Evolutionary conservation across 345 rosid genomes (phyloP).

Genomic region (Atalantia buxifolia): DNA sequence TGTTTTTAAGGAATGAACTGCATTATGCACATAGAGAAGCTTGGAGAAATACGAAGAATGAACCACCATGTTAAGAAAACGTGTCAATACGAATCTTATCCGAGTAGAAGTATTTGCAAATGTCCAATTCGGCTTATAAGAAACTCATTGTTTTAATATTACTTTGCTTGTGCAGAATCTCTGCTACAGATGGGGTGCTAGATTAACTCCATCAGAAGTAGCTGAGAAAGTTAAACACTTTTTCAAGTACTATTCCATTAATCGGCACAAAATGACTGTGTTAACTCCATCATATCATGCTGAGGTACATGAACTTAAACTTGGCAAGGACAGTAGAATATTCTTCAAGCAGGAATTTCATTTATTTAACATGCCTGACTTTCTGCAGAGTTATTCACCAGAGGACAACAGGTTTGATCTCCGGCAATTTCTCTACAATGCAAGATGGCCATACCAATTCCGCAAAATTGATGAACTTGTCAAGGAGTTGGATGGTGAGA

Average conservation of each 20-base stretch:
- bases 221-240: constrained; percentile 90
- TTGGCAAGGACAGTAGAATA: neutral
- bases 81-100: neutral
- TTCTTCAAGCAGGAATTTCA: neutral
- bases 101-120: neutral
- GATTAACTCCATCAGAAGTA: constrained; percentile 69
- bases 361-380: neutral
- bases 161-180: constrained; percentile 54
- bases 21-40: neutral
- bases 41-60: neutral
- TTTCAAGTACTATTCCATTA: constrained; percentile 91
- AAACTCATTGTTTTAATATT: constrained; percentile 6
- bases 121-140: neutral
- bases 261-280: constrained; percentile 95
- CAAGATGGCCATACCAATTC: constrained; percentile 85
- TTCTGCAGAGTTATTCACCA: constrained; percentile 80
- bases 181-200: constrained; percentile 90
- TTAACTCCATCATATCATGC: constrained; percentile 95
- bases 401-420: constrained; percentile 92
- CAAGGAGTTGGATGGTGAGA: constrained; percentile 48
- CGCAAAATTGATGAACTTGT: constrained; percentile 85
- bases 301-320: constrained; percentile 50
- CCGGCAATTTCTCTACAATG: constrained; percentile 83
- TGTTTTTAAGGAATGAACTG: neutral
- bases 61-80: neutral